Conservation (phyloP, 768 basidiomycete species). For the Lactifluus volemus region DNA sequence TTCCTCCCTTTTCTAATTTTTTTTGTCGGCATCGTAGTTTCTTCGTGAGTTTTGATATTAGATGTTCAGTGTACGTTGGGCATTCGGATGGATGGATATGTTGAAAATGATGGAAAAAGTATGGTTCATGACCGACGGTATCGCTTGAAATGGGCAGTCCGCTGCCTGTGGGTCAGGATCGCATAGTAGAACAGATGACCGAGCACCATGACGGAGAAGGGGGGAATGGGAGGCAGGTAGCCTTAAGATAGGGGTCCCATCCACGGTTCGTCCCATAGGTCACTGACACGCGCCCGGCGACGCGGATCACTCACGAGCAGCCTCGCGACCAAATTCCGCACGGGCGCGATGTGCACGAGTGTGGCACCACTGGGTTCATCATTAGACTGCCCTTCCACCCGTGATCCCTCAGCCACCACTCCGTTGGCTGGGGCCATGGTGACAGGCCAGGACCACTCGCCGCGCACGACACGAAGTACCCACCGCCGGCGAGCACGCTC, state of each 20-base stretch:
- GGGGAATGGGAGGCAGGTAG: background rate
- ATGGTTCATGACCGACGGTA: background rate
- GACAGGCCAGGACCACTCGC: constrained; percentile 67
- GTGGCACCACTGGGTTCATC: constrained; percentile 27
- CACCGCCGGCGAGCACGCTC: constrained; percentile 40
- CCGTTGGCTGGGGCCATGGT: constrained; percentile 1
- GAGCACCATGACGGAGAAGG: background rate
- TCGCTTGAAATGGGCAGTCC: background rate
- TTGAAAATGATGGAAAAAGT: background rate
- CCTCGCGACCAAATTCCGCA: constrained; percentile 45
- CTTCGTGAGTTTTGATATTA: background rate
- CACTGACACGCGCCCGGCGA: constrained; percentile 50
- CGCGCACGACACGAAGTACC: constrained; percentile 73
- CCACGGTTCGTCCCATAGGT: constrained; percentile 30
- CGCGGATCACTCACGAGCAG: constrained; percentile 64
- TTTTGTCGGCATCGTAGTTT: background rate
- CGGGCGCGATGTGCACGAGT: constrained; percentile 35
- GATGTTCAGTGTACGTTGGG: background rate
- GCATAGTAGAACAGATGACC: background rate
- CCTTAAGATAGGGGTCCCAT: background rate
- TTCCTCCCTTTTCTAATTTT: background rate
- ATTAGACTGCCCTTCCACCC: background rate
- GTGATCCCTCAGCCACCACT: constrained; percentile 4
- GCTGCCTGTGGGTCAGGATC: background rate
- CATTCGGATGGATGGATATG: background rate